Conservation (phyloP, 345 rosid genomes). For the Aquilaria sinensis region DNA sequence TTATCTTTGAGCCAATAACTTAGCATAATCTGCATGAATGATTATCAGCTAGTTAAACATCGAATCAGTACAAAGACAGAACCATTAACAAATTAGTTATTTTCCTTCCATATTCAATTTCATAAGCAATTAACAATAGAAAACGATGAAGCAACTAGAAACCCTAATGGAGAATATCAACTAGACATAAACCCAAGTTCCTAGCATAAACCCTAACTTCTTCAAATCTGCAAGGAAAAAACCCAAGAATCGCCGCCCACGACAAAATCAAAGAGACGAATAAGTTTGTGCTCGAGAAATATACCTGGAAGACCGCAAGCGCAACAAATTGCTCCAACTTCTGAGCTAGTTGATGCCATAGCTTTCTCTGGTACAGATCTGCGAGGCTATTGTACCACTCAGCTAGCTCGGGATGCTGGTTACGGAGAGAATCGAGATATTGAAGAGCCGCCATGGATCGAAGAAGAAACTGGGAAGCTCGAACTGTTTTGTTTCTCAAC, state of each 20-base stretch:
- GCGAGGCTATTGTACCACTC: conserved; percentile 90
- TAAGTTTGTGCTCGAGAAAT: background rate
- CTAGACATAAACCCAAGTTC: background rate
- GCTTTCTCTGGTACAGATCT: conserved; percentile 98
- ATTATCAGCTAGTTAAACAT: no score
- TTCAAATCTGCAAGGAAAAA: conserved; percentile 5
- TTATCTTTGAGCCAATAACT: no score
- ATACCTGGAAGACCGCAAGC: conserved; percentile 77
- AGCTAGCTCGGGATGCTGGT: conserved; percentile 69
- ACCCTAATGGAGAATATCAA: background rate
- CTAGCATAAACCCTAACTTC: conserved; percentile 12
- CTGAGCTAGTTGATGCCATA: conserved; percentile 98
- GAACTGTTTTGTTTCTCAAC: no score
- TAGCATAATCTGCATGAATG: no score
- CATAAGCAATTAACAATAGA: background rate
- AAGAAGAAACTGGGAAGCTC: no score
- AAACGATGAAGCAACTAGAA: background rate
- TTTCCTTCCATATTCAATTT: no score
- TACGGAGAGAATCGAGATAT: conserved; percentile 69
- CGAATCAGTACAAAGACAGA: no score
- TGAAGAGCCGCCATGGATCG: conserved; percentile 82
- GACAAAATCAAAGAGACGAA: background rate
- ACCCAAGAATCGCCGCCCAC: background rate
- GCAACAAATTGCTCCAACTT: conserved; percentile 97
- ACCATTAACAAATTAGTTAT: no score